Evolutionary conservation across 1,139 yeast genomes (phyloP).

Genomic region (Lodderomyces jiufengensis): DNA sequence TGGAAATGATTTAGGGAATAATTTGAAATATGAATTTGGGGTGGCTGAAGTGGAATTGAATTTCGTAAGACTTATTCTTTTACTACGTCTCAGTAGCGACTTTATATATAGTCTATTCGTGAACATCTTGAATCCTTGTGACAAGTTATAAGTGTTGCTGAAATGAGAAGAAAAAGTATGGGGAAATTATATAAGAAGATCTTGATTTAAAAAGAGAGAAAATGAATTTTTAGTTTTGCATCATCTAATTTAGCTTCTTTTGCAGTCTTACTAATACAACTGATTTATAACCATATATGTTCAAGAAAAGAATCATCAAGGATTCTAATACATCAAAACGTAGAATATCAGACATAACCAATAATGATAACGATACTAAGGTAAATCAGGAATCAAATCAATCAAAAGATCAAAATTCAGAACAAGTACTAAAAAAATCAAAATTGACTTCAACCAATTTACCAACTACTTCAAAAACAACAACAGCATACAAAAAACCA

Average conservation of each 20-base stretch:
- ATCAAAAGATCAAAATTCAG: background rate
- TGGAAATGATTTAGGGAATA: conserved; percentile 78
- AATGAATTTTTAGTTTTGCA: background rate
- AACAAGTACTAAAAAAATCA: background rate
- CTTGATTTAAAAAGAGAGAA: background rate
- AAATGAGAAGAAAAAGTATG: background rate
- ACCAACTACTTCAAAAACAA: background rate
- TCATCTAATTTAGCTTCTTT: no score
- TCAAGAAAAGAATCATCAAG: conserved; percentile 32
- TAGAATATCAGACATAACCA: conserved; percentile 3
- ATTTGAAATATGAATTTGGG: conserved; percentile 39
- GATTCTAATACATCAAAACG: conserved; percentile 4
- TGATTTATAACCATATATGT: conserved; percentile 23
- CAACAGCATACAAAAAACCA: background rate
- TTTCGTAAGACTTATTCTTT: conserved; percentile 1
- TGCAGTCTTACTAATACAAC: no score
- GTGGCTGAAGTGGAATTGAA: conserved; percentile 10
- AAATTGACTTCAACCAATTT: background rate
- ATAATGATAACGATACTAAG: conserved; percentile 1
- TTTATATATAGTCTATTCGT: background rate
- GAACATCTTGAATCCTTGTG: no score
- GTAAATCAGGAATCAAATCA: conserved; percentile 1
- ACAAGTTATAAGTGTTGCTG: background rate
- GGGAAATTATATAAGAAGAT: background rate
- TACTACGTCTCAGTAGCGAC: no score